Base-by-base conservation (phyloP, 805 yeast species). In the Monosporozyma solicola region DNA sequence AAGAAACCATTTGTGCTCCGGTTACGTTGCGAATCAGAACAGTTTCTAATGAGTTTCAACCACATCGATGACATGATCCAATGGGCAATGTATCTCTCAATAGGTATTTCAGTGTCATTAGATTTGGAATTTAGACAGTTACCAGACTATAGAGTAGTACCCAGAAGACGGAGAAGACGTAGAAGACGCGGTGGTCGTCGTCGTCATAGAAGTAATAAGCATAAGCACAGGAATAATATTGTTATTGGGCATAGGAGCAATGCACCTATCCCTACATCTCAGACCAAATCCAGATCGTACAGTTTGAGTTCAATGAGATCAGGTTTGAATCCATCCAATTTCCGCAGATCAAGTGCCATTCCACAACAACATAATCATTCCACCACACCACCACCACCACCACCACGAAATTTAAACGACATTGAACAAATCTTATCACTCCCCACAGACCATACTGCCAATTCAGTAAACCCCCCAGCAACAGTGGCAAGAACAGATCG, bases 131-230 rank as follows among this genome's bases (percentile, higher is more conserved):
- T 79, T 47, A 76, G 98, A 48, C 83, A 80, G 49, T 69, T 81
- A 64, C 97, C 96, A 11, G 78, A 75, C 45, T 89, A 84, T 63
- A 77, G 94, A 62, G 83, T 92, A 0, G 89, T 87, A 15, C 96
- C 96, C 5, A 72, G 94, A 56, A 76, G 95, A 56, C 75, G 92
- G 58, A 74, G 88, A 51, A 72, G 92, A 57, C 75, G 94, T 56
- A 74, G 91, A 58, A 73, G 88, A 48, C 72, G 92, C 57, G 75
- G 94, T 56, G 74, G 91, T 44, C 66, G 71, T 5, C 72, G 92
- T 57, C 75, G 92, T 55, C 74, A 91, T 58, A 73, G 87, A 47
- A 29, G 24, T 15, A 33, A 31, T 3, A 46, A 46, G 13, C 11
- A 27, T 2, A 39, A 32, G 29, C 22, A 35, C n/a, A 16, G 29